Evolutionary conservation across 2,329 filamentous ascomycete genomes (phyloP), one percentile per base, ranked within the genome.

Genomic region (Cladobotryum protrusum): DNA sequence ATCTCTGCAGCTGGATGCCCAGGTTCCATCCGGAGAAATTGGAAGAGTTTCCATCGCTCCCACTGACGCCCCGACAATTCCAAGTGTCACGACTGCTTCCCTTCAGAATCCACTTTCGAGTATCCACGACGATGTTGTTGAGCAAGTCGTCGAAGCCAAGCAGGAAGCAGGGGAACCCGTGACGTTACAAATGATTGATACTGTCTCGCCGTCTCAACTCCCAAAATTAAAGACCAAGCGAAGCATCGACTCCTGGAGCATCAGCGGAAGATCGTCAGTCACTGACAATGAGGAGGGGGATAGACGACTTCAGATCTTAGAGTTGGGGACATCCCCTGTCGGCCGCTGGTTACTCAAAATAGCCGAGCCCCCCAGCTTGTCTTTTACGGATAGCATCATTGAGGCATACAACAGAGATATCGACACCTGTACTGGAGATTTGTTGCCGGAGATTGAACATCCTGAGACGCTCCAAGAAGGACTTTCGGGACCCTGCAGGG

Each of bases 371-470:
- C 45, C 48, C 11, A 9, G n/a, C 18, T 17, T 19, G 6, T 36
- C 37, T 12, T 32, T 29, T 15, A 15, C 17, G 24, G 15, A 15
- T 11, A 24, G 34, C 13, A 20, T 40, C 11, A 7, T 19, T 6
- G 12, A 9, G 24, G 32, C 35, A 36, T 47, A 50, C 19, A 47
- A 45, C 8, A 60, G 60, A 18, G 72, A 72, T 15, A 58, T 77
- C 2, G 57, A 76, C 44, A 60, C 72, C 0, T 17, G 41, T 1
- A 68, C 61, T 0, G 73, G 73, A 3, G 8, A 47, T 4, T 54
- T 74, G 4, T 32, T 72, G 14, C 39, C 56, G 0, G 66, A 67
- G 0, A 36, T 73, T 1, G 33, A 58, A 0, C 63, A 70, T 11
- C 66, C 70, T 1, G 54, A 60, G 0, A 67, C 67, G 2, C 45